Base-by-base conservation (phyloP, 2,329 filamentous ascomycete genomes). In the Colletotrichum kahawae region DNA sequence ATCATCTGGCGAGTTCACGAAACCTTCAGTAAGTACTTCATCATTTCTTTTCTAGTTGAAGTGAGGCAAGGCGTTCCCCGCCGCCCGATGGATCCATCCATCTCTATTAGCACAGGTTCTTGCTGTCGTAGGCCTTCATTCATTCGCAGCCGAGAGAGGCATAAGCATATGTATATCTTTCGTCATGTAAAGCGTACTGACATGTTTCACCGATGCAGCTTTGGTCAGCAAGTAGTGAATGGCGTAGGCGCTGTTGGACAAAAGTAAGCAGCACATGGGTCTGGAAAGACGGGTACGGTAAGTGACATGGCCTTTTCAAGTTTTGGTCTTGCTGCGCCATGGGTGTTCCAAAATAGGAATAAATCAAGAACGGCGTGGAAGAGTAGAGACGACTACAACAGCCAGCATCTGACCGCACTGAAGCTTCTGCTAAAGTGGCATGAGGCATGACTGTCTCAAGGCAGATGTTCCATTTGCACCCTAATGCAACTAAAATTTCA, bases 121-220 rank as follows among this genome's bases (percentile, higher is more conserved):
- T 48, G 10, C 5, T 0, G 10, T 5, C 0, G 16, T 7, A 0
- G 0, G 4, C 5, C n/a, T 48, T 48, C 0, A 12, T 0, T 48
- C 10, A 34, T 14, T 14, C 1, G 33, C 12, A 13, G 12, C 33
- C 1, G 12, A 5, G 12, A 5, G 12, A 34, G 4, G 1, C 33
- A 34, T 13, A 3, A 5, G 4, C 4, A 13, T 34, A 13, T 43
- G n/a, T 5, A 12, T 43, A 1, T 12, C 5, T 1, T n/a, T n/a
- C 9, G 1, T 6, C 0, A n/a, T 12, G 5, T 2, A 10, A 1
- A 5, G 38, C 8, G 2, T 10, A 3, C 18, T 10, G 3, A n/a
- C 2, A 3, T 10, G 8, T 1, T 5, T 6, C 38, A 43, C 8
- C 4, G 5, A 18, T 38, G 16, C 16, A 38, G 4, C 36, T 18